These are phyloP conservation scores for Debaryomyces hansenii DNA, from an alignment of 805 yeast genomes.

Conservation along the genomic window DNA sequence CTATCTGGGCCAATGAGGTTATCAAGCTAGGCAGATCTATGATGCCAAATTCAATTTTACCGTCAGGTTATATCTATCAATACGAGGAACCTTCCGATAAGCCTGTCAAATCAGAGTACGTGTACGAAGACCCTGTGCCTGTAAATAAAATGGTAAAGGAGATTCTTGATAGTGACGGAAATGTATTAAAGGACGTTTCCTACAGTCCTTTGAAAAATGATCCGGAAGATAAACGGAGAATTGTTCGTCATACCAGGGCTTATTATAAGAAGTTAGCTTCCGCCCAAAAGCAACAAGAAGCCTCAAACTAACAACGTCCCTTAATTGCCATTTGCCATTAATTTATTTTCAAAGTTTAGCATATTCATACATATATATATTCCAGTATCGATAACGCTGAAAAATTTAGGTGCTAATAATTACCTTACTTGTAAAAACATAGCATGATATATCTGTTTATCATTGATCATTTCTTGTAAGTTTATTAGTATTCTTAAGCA, in stretches of 20 bases:
- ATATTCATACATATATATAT: too few species aligned
- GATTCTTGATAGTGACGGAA: constrained; percentile 15
- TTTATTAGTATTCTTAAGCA: too few species aligned
- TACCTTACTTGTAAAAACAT: too few species aligned
- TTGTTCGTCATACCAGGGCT: constrained; percentile 39
- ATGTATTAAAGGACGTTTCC: constrained; percentile 5
- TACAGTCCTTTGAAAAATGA: constrained; percentile 23
- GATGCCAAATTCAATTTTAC: constrained; percentile 53
- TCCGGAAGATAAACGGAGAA: constrained; percentile 28
- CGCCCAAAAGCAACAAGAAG: constrained; percentile 2
- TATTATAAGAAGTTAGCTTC: constrained; percentile 27
- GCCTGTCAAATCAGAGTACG: neutral
- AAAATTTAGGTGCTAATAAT: too few species aligned
- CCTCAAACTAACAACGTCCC: neutral
- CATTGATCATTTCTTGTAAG: too few species aligned
- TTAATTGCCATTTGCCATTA: too few species aligned
- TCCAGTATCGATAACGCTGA: too few species aligned
- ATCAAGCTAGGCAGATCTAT: constrained; percentile 60
- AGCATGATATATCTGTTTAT: too few species aligned
- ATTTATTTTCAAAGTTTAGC: too few species aligned
- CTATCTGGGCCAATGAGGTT: constrained; percentile 65
- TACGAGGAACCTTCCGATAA: constrained; percentile 13
- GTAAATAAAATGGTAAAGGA: constrained; percentile 35
- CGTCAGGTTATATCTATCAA: constrained; percentile 35
- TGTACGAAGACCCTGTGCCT: constrained; percentile 10